Evolutionary conservation across 2,329 filamentous ascomycete genomes (phyloP).

Genomic region (Malbranchea zuffiana): DNA sequence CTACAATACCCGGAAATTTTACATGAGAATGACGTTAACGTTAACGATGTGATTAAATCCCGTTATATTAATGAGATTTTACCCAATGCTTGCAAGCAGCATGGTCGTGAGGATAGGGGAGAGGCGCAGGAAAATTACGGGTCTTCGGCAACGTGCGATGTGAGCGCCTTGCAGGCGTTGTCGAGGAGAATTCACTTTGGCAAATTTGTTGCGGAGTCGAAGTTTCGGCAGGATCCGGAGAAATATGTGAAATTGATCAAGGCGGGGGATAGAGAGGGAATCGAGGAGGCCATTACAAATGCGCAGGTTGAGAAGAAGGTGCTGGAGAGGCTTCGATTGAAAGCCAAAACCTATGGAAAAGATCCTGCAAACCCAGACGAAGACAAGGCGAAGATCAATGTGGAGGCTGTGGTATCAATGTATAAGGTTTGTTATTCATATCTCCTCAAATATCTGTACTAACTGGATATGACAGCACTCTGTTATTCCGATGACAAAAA

Average conservation of each 20-base stretch:
- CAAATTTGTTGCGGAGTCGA: conserved; percentile 95
- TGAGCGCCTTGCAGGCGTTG: conserved; percentile 77
- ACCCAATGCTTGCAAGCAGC: conserved; percentile 66
- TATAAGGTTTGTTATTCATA: conserved; percentile 47
- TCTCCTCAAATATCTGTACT: not conserved
- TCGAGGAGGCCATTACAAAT: conserved; percentile 86
- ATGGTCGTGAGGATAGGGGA: conserved; percentile 62
- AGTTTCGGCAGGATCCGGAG: conserved; percentile 75
- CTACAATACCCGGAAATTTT: conserved; percentile 81
- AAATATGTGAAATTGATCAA: conserved; percentile 73
- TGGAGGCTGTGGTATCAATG: conserved; percentile 80
- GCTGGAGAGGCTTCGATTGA: conserved; percentile 70
- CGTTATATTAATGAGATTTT: conserved; percentile 78
- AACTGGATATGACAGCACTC: conserved; percentile 41
- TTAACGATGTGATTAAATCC: conserved; percentile 75
- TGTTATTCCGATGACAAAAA: conserved; percentile 95
- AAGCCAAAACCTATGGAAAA: conserved; percentile 86
- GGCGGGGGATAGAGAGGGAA: conserved; percentile 64
- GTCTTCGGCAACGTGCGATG: conserved; percentile 80
- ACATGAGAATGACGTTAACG: conserved; percentile 77
- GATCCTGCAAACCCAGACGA: conserved; percentile 57
- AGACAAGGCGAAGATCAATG: conserved; percentile 63
- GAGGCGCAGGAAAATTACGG: conserved; percentile 93
- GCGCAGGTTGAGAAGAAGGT: conserved; percentile 82
- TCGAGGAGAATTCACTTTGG: conserved; percentile 91